phyloP scores from a whole-genome alignment of 441 rosid genomes.

The Codiaeum variegatum region DNA sequence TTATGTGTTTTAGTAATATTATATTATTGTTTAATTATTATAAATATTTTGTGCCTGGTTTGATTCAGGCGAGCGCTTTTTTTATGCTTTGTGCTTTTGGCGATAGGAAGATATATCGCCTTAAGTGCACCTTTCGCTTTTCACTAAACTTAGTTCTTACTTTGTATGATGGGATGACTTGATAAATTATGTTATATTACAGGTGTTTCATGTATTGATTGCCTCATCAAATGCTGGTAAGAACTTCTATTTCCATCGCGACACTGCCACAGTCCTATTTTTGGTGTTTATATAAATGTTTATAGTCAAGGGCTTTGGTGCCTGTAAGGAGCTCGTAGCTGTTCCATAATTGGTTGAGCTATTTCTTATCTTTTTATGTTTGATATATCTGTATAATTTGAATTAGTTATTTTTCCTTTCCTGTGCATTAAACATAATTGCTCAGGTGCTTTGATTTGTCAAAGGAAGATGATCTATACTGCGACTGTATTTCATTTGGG shows the following conservation, averaged over 20 bases:
- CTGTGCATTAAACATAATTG: no score
- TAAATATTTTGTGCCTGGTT: no score
- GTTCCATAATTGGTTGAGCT: background rate
- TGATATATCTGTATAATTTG: background rate
- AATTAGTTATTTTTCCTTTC: background rate
- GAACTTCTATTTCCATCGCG: conserved; percentile 13
- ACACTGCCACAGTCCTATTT: background rate
- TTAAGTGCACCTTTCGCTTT: no score
- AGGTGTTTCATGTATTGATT: conserved; percentile 65
- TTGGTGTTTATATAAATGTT: background rate
- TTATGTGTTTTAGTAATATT: no score
- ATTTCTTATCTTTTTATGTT: background rate
- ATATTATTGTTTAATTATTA: no score
- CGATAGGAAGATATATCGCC: no score
- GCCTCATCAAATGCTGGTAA: conserved; percentile 60
- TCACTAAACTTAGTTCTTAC: no score
- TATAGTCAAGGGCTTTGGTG: background rate
- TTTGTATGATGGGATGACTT: conserved; percentile 14
- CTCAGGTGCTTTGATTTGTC: background rate
- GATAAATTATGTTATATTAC: conserved; percentile 29
- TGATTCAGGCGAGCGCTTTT: no score
- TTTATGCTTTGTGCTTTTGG: no score
- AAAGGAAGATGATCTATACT: background rate
- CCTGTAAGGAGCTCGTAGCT: no score
- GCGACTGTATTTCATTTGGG: background rate